Evolutionary conservation across 371 early-diverging fungal genomes (phyloP).

Genomic region (Mucor saturninus): DNA sequence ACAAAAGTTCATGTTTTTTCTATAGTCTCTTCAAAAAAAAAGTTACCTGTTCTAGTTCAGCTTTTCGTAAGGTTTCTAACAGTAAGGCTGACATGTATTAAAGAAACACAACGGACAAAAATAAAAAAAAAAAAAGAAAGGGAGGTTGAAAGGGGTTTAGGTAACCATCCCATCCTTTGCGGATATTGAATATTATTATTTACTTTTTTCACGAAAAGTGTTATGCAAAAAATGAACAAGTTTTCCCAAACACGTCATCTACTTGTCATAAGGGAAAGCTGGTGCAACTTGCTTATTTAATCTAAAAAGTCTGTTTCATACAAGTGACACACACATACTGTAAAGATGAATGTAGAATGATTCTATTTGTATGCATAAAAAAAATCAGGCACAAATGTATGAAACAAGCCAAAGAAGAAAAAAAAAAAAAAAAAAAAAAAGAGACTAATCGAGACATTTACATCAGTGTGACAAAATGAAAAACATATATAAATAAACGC

Average conservation of each 20-base stretch:
- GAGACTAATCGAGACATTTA: background rate
- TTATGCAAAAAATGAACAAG: slow-evolving; percentile 8
- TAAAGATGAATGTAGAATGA: background rate
- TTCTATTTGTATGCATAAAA: background rate
- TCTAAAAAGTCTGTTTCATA: background rate
- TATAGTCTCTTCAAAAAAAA: background rate
- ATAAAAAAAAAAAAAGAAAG: slow-evolving; percentile 1
- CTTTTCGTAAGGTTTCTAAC: slow-evolving; percentile 42
- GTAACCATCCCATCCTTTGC: background rate
- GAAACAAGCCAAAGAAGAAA: background rate
- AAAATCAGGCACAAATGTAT: background rate
- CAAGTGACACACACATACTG: background rate
- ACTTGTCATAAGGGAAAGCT: slow-evolving; percentile 8
- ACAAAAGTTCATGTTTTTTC: background rate
- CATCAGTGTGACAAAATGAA: slow-evolving; percentile 4
- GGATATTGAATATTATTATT: background rate
- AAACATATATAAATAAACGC: background rate
- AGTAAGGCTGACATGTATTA: slow-evolving; percentile 30
- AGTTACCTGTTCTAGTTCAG: slow-evolving; percentile 48
- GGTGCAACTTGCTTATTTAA: slow-evolving; percentile 12
- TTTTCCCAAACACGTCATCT: slow-evolving; percentile 6
- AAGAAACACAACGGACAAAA: slow-evolving; percentile 2
- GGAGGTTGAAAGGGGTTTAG: background rate
- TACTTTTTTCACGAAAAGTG: background rate
- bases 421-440: slow-evolving; percentile 1